Conservation (phyloP, 441 rosid species). For the Pelargonium fulgidum region DNA sequence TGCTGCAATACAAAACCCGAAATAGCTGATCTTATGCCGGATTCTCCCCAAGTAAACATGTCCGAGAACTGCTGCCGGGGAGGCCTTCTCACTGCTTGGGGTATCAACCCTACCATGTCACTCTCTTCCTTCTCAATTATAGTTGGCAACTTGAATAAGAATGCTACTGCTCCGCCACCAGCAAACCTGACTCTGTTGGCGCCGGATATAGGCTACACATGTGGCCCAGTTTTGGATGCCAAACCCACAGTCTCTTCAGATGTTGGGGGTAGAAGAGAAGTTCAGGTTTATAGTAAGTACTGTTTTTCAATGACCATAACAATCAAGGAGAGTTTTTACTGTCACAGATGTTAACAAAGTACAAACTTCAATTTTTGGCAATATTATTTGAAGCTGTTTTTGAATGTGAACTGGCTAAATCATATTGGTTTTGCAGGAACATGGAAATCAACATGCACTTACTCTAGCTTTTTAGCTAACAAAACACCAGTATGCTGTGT, state of each 20-base stretch:
- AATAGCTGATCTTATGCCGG: conserved; percentile 37
- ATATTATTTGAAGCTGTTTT: not conserved
- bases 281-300: conserved; percentile 48
- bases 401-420: not conserved
- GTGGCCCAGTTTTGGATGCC: conserved; percentile 33
- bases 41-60: conserved; percentile 23
- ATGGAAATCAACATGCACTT: conserved; percentile 60
- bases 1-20: conserved; percentile 39
- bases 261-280: conserved; percentile 42
- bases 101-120: conserved; percentile 41
- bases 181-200: conserved; percentile 39
- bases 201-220: conserved; percentile 54
- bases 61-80: conserved; percentile 40
- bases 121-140: conserved; percentile 43
- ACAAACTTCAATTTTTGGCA: too few relatives aligned
- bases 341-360: not conserved
- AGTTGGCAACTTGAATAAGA: conserved; percentile 33
- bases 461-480: conserved; percentile 46
- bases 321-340: too few relatives aligned
- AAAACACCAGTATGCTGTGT: conserved; percentile 44
- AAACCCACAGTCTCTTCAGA: conserved; percentile 36
- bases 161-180: conserved; percentile 29
- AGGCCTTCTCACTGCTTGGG: conserved; percentile 46
- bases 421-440: conserved; percentile 36
- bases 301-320: too few relatives aligned